A percentile compares a stretch with the other conserved stretches of the same genome.
These are phyloP conservation scores for Nelumbo lutea DNA, from an alignment of 164 flowering plant genomes.

Conservation along the genomic window DNA sequence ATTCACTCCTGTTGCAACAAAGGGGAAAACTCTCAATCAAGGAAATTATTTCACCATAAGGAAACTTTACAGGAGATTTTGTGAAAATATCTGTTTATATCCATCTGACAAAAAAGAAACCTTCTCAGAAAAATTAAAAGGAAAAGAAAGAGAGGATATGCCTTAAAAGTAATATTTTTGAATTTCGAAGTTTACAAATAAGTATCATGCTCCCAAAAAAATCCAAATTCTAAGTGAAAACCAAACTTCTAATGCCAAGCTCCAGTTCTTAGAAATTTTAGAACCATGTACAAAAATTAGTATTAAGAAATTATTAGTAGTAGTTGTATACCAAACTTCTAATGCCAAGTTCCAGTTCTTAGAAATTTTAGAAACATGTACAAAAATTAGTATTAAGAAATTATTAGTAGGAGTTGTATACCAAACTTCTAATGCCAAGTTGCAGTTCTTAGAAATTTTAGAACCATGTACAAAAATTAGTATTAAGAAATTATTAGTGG, in stretches of 20 bases:
- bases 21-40: not conserved
- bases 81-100: too few species aligned
- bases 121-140: not conserved
- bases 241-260: not conserved
- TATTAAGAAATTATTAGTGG: too few species aligned
- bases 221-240: not conserved
- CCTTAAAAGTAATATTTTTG: not conserved
- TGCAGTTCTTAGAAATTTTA: too few species aligned
- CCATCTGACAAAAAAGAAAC: too few species aligned
- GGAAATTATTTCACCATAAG: not conserved
- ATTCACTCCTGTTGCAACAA: constrained; percentile 49
- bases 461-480: too few species aligned
- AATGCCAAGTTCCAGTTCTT: not conserved
- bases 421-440: too few species aligned
- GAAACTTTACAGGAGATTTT: not conserved
- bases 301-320: not conserved
- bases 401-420: too few species aligned
- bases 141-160: not conserved
- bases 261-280: not conserved
- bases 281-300: not conserved
- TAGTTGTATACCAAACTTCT: too few species aligned
- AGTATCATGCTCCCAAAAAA: not conserved
- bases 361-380: not conserved
- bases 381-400: not conserved
- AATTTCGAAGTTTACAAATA: not conserved